Base-by-base conservation (phyloP, 2,329 filamentous ascomycete genomes). In the Penicillium sp. region DNA sequence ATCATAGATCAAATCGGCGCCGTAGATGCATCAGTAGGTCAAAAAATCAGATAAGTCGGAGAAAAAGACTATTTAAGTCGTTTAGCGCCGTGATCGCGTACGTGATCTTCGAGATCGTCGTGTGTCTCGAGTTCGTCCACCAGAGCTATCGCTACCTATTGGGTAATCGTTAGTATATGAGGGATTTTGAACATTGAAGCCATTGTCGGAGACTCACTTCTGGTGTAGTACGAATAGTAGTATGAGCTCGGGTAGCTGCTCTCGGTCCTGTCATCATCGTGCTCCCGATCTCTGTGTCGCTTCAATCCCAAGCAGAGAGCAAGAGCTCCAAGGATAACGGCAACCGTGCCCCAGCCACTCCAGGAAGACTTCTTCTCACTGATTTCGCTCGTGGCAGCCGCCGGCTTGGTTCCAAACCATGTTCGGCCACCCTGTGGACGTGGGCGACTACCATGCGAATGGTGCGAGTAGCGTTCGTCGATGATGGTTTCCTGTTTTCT, bases 261-360 rank as follows among this genome's bases (percentile, higher is more conserved):
- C 50, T 68, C 66, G 62, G 70, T 77, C 67, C 77, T 79, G 50
- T 73, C 70, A 31, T 76, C 73, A 16, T 74, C 69, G 24, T 73
- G 63, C 29, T 75, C 68, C 22, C 56, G 63, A 37, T 74, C 66
- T 51, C 63, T 71, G 57, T 69, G 72, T 60, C 77, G 73, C 69
- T 74, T 78, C 65, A 81, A 55, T 7, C 79, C 79, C 44, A 81
- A 65, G 45, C 77, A 74, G 19, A 80, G 62, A 11, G 78, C 78
- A 56, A 81, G 61, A 11, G 74, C 75, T 48, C 75, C 77, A 48
- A 80, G 58, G 13, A 76, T 64, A 24, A 77, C 75, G n/a, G 73
- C 77, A 43, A 80, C 67, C 33, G 71, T 76, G 10, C 71, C 76
- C 58, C 72, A 68, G 37, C 70, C 72, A n/a, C 75, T 72, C 56